Conservation (phyloP, 768 basidiomycete genomes). For the Mrakia frigida region DNA sequence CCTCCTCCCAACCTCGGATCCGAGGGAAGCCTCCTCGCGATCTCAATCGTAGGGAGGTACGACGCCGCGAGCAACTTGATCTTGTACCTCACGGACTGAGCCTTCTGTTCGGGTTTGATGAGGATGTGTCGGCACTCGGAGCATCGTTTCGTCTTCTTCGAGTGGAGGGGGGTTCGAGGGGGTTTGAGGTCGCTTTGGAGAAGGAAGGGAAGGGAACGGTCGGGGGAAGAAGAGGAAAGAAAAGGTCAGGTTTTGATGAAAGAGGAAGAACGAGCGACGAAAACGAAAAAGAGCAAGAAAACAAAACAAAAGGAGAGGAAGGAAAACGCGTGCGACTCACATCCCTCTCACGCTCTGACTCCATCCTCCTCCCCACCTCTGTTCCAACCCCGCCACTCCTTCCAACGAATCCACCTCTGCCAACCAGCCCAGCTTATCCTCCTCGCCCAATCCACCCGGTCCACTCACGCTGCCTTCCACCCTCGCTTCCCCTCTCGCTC, state of each 20-base stretch:
- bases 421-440: constrained; percentile 64
- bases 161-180: constrained; percentile 81
- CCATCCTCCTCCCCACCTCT: constrained; percentile 80
- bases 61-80: constrained; percentile 95
- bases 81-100: constrained; percentile 88
- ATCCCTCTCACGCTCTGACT: constrained; percentile 57
- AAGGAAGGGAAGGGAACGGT: no score
- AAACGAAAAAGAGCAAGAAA: neutral
- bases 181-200: constrained; percentile 73
- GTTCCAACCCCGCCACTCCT: constrained; percentile 62
- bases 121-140: constrained; percentile 90
- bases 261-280: neutral
- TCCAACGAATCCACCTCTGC: constrained; percentile 53
- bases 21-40: constrained; percentile 39
- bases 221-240: no score
- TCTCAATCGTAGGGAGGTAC: constrained; percentile 81
- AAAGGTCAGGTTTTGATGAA: no score
- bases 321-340: constrained; percentile 48
- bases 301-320: neutral
- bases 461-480: neutral
- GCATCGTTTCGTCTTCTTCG: constrained; percentile 93
- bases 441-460: constrained; percentile 30
- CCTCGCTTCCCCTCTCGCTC: neutral
- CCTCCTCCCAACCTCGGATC: constrained; percentile 19
- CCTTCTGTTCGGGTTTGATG: constrained; percentile 96